These are phyloP conservation scores for Diaporthe vexans DNA, from an alignment of 2,329 filamentous ascomycete species.

Conservation along the genomic window DNA sequence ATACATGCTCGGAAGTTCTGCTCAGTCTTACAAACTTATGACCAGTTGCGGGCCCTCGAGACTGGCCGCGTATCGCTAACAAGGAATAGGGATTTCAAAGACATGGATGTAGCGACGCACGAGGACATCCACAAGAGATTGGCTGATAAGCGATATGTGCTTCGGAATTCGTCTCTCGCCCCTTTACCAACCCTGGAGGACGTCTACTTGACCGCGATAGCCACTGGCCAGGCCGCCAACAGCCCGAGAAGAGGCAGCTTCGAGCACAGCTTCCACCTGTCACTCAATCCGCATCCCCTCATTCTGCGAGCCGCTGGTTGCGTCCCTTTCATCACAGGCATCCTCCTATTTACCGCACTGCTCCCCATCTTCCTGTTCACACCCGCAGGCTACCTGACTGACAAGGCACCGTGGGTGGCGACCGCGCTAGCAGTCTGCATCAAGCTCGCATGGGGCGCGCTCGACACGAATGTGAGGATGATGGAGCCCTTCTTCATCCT, in stretches of 20 bases:
- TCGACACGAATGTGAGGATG: conserved; percentile 79
- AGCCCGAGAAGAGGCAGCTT: neutral
- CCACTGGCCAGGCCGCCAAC: neutral
- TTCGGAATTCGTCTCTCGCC: conserved; percentile 79
- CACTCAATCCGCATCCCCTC: conserved; percentile 75
- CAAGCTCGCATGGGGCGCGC: conserved; percentile 76
- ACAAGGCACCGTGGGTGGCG: conserved; percentile 75
- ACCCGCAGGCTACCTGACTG: conserved; percentile 65
- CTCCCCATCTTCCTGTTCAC: conserved; percentile 76
- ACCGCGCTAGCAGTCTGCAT: conserved; percentile 76
- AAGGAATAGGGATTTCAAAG: conserved; percentile 70
- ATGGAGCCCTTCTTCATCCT: conserved; percentile 83
- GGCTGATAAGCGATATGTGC: conserved; percentile 75
- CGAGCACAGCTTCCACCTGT: conserved; percentile 61
- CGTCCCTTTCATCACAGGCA: conserved; percentile 70
- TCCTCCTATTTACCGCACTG: conserved; percentile 69
- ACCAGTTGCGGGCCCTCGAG: neutral
- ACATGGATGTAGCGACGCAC: conserved; percentile 76
- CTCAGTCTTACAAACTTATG: neutral
- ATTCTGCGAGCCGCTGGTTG: conserved; percentile 74
- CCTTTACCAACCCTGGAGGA: conserved; percentile 65
- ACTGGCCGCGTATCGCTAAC: neutral
- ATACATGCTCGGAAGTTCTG: neutral
- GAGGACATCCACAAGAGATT: conserved; percentile 77
- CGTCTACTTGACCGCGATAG: conserved; percentile 44